Base-by-base conservation (phyloP, 2,329 filamentous ascomycete genomes). In the Trichoderma gracile region DNA sequence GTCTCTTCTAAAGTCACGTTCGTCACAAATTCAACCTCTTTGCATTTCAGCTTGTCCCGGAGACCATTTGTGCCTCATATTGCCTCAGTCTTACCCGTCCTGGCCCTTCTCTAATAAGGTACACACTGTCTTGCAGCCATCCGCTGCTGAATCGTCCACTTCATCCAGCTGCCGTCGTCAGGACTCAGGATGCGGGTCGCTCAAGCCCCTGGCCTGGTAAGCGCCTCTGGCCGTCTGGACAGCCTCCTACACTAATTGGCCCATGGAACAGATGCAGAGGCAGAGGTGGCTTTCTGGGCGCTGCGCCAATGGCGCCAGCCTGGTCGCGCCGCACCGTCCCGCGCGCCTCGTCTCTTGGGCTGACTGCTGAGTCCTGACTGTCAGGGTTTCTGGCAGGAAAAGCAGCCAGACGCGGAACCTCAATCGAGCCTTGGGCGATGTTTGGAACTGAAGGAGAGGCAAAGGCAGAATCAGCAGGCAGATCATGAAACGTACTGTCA, bases 281-380 rank as follows among this genome's bases (percentile, higher is more conserved):
- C 42, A 30, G 40, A 53, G 6, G 60, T 56, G 52, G 60, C 60
- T 56, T 63, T 3, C 33, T 14, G 60, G 60, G 45, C 42, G 60
- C 50, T 56, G 42, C 45, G 42, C 62, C 62, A 54, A 64, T 64
- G 61, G 61, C 52, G 54, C 57, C 57, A 43, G 40, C 33, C 54
- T 50, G 50, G 33, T 62, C 57, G 57, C 52, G 57, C 58, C 63
- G 63, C 56, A 56, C 49, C 63, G 63, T 61, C 53, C 63, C 63
- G 63, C 63, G 57, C 63, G 63, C 63, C 56, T 65, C 59, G 30
- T 63, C 40, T 63, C 40, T 49, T 38, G 33, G 38, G 33, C 45
- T 49, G 30, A 55, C 47, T 21, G 40, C 47, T 33, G 42, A 27
- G n/a, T n/a, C n/a, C n/a, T n/a, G n/a, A n/a, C n/a, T n/a, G n/a